Percentiles rank a stretch among this genome's conserved stretches.
phyloP scores from a whole-genome alignment of 495 filamentous ascomycete species.

The Usnea hakonensis region DNA sequence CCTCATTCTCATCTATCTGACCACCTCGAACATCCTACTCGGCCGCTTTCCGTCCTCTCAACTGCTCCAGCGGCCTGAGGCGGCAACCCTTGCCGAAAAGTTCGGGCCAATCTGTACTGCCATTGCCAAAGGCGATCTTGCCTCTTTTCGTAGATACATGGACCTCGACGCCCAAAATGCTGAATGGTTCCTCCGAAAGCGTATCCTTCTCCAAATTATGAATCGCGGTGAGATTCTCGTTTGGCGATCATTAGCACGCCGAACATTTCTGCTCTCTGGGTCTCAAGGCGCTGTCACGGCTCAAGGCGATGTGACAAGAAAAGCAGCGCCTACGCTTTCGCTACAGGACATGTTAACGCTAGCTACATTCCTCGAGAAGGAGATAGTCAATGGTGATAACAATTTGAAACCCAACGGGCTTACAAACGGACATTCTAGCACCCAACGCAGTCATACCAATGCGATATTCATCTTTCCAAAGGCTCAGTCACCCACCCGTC shows the following conservation, averaged over 20 bases:
- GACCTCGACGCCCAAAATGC: slow-evolving; percentile 40
- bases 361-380: slow-evolving; percentile 32
- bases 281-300: slow-evolving; percentile 40
- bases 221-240: slow-evolving; percentile 71
- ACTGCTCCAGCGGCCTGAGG: slow-evolving; percentile 65
- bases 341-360: slow-evolving; percentile 47
- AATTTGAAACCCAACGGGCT: background rate
- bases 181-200: slow-evolving; percentile 68
- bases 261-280: slow-evolving; percentile 60
- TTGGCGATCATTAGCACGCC: slow-evolving; percentile 76
- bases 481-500: background rate
- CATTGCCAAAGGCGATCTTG: slow-evolving; percentile 72
- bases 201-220: slow-evolving; percentile 62
- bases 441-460: slow-evolving; percentile 24
- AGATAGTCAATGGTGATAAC: slow-evolving; percentile 12
- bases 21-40: slow-evolving; percentile 73
- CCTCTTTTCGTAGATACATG: slow-evolving; percentile 63
- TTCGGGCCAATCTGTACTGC: slow-evolving; percentile 68
- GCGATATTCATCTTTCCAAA: slow-evolving; percentile 25
- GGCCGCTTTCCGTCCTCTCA: slow-evolving; percentile 69
- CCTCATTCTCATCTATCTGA: slow-evolving; percentile 75
- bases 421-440: background rate
- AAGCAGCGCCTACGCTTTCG: slow-evolving; percentile 49
- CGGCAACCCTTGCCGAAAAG: slow-evolving; percentile 55
- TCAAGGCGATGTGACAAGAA: slow-evolving; percentile 36